phyloP scores from a whole-genome alignment of 768 basidiomycete genomes.

The Rhizopogon roseolus region DNA sequence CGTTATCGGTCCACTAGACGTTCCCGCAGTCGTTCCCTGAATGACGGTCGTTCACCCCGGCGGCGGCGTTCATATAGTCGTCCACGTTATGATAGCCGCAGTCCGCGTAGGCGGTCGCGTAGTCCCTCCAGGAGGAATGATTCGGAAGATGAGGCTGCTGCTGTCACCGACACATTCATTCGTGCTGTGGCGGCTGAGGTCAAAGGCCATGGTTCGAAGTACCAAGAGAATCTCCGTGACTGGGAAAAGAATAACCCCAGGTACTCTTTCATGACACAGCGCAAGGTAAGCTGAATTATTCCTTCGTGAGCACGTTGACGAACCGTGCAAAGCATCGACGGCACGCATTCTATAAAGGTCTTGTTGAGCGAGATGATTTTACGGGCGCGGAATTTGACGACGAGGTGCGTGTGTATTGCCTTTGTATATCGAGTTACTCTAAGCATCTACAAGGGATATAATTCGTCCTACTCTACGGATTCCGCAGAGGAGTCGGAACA shows the following conservation, averaged over 20 bases:
- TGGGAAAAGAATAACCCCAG: conserved; percentile 79
- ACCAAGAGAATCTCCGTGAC: conserved; percentile 68
- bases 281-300: conserved; percentile 38
- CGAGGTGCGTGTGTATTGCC: conserved; percentile 41
- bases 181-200: conserved; percentile 83
- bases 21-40: conserved; percentile 48
- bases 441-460: conserved; percentile 57
- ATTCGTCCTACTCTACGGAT: conserved; percentile 87
- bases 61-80: conserved; percentile 38
- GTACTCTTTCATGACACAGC: conserved; percentile 69
- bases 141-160: conserved; percentile 46
- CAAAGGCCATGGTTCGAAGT: conserved; percentile 71
- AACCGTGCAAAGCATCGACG: conserved; percentile 52
- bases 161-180: conserved; percentile 82
- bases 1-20: conserved; percentile 37
- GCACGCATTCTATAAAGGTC: conserved; percentile 65
- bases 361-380: conserved; percentile 52
- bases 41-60: conserved; percentile 38
- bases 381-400: conserved; percentile 76
- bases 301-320: neutral
- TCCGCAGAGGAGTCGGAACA: conserved; percentile 92
- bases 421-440: neutral
- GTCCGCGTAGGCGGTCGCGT: conserved; percentile 41
- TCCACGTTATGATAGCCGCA: conserved; percentile 35
- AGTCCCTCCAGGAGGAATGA: conserved; percentile 32